These are phyloP conservation scores for Triticum dicoccoides DNA, from an alignment of 176 grass and related monocot species.

Conservation along the genomic window DNA sequence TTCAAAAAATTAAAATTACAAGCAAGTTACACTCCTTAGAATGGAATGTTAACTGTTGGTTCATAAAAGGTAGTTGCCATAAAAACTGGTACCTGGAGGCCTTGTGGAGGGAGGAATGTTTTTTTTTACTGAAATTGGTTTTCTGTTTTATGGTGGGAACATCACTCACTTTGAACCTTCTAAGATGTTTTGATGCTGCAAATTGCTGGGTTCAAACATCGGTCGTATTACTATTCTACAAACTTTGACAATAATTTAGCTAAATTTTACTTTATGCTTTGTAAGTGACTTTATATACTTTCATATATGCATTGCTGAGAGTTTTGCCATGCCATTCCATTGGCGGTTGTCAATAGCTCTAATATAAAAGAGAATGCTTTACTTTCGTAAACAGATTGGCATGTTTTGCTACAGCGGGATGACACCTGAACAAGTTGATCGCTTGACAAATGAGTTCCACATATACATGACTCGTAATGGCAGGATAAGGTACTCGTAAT, in stretches of 20 bases:
- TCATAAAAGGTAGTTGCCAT: neutral
- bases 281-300: neutral
- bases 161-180: neutral
- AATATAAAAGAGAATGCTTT: conserved; percentile 4
- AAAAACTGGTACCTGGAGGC: neutral
- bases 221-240: conserved; percentile 36
- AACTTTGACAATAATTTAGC: conserved; percentile 35
- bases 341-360: neutral
- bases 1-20: neutral
- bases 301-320: neutral
- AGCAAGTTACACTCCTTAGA: conserved; percentile 14
- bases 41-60: neutral
- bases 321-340: neutral
- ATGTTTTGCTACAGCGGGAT: conserved; percentile 95
- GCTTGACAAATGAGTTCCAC: conserved; percentile 69
- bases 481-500: conserved; percentile 65
- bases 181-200: neutral
- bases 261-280: neutral
- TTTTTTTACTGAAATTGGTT: neutral
- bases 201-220: conserved; percentile 36
- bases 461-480: conserved; percentile 94
- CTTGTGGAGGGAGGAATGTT: neutral
- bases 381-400: conserved; percentile 51
- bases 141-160: neutral
- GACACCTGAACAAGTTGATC: conserved; percentile 95